Evolutionary conservation across 2,329 filamentous ascomycete species (phyloP), one percentile per base, ranked within the genome.

Genomic region (Xylaria multiplex): DNA sequence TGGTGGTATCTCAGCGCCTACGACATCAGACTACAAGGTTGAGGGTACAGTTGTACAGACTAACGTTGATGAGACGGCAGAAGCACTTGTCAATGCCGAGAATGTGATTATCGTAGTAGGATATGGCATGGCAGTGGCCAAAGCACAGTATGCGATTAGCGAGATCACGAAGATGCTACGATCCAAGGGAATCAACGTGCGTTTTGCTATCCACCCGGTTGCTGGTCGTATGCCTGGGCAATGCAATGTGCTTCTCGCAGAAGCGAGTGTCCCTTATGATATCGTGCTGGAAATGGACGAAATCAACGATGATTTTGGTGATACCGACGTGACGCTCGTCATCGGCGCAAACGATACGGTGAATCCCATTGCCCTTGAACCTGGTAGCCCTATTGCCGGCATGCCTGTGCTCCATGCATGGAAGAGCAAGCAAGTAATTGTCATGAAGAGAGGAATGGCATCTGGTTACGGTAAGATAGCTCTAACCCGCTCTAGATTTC

Each of bases 241-340:
- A 79, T 97, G 93, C 81, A 97, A 97, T 74, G 93, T 97, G 3
- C 83, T 97, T 2, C 87, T 97, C 14, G 93, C 93, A 0, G 93
- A 97, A 78, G 93, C 93, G 0, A 90, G 87, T 40, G 93, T 97
- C 35, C 93, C 93, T 2, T 97, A 97, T 74, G 93, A 97, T 73
- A 95, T 97, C 62, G 93, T 97, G 32, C 85, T 96, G 52, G 93
- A 97, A 80, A 97, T 97, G 93, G 93, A 97, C 72, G 93, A 97
- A 82, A 96, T 97, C 81, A 97, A 97, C 78, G 93, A 96, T 69
- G 93, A 97, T 74, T 97, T 97, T 77, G 79, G 84, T 6, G 91
- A 96, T 32, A 96, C 93, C 0, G 93, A 97, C 73, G 83, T 97
- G 9, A 93, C 92, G 0, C 86, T 97, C 3, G 93, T 97, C 0